These are phyloP conservation scores for Curvularia verruculosa DNA, from an alignment of 2,329 filamentous ascomycete genomes.

Conservation along the genomic window DNA sequence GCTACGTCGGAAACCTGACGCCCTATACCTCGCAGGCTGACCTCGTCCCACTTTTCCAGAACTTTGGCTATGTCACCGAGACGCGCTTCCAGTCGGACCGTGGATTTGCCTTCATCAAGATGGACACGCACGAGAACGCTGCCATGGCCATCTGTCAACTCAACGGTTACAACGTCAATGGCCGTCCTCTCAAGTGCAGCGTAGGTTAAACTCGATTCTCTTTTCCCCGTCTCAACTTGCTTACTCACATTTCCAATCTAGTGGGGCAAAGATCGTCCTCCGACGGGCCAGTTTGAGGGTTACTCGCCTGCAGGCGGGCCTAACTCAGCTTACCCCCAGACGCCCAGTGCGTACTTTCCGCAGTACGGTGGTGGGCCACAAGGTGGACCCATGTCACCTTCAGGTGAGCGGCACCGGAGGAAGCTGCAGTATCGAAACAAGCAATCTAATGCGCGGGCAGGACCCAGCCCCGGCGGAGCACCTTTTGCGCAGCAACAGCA, in stretches of 20 bases:
- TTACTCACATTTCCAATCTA: slow-evolving; percentile 54
- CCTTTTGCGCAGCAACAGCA: slow-evolving; percentile 61
- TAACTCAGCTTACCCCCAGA: slow-evolving; percentile 77
- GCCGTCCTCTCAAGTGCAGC: slow-evolving; percentile 95
- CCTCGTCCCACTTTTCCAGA: slow-evolving; percentile 96
- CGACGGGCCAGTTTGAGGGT: slow-evolving; percentile 80
- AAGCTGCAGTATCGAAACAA: slow-evolving; percentile 45
- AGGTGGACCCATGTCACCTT: slow-evolving; percentile 62
- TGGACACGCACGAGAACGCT: slow-evolving; percentile 97
- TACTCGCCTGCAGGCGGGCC: slow-evolving; percentile 77
- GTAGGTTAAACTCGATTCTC: slow-evolving; percentile 65
- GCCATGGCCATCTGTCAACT: slow-evolving; percentile 98
- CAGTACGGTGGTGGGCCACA: slow-evolving; percentile 79
- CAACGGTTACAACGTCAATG: slow-evolving; percentile 97
- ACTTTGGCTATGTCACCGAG: slow-evolving; percentile 97
- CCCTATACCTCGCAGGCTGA: slow-evolving; percentile 97
- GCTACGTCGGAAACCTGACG: slow-evolving; percentile 96
- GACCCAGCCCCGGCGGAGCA: slow-evolving; percentile 65
- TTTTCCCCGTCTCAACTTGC: slow-evolving; percentile 16
- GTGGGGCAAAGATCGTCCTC: slow-evolving; percentile 99
- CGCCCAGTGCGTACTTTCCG: slow-evolving; percentile 84
- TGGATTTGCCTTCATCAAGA: slow-evolving; percentile 98
- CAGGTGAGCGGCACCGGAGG: slow-evolving; percentile 54
- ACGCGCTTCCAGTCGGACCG: slow-evolving; percentile 97
- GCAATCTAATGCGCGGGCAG: slow-evolving; percentile 52